Evolutionary conservation across 2,329 filamentous ascomycete species (phyloP), one percentile per base, ranked within the genome.

Genomic region (Beauveria asiatica): DNA sequence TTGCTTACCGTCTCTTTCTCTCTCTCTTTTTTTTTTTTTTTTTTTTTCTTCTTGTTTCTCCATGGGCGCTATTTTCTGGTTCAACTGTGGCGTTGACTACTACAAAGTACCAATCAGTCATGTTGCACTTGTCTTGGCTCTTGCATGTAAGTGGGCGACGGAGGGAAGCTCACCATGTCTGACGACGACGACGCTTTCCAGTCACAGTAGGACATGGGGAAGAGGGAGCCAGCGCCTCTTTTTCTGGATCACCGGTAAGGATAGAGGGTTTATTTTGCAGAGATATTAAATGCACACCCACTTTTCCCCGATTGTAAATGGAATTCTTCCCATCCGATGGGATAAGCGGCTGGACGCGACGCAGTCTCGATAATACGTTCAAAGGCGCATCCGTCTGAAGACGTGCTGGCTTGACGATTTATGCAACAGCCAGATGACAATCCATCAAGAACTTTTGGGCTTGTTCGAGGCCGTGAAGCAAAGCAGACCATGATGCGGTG

Each of bases 211-310:
- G 56, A 51, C 56, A 17, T 42, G 56, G 56, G 37, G 45, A 46
- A 45, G 13, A 21, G 21, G 11, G 25, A 30, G 44, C 3, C 45
- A 44, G 46, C 46, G 46, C 37, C 56, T 58, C 37, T 58, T 39
- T 58, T 58, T 23, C 37, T 51, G 21, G 56, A 58, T 58, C 56
- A 58, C 46, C 56, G 56, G 56, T 44, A 58, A 58, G 56, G 56
- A 58, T 58, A 42, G 33, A 42, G 39, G 46, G 44, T 58, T 51
- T n/a, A 46, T 44, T 58, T 51, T 58, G n/a, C 54, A 37, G 13
- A 42, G 56, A 58, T 58, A 58, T 51, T 58, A 58, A 50, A 25
- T 58, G 17, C 46, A 58, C 56, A 58, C 56, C 56, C 56, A 58
- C 56, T 58, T 58, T 58, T 46, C 8, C 52, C 23, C 55, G 30